phyloP scores from a whole-genome alignment of 2,329 filamentous ascomycete species.

The Juglanconis juglandina region DNA sequence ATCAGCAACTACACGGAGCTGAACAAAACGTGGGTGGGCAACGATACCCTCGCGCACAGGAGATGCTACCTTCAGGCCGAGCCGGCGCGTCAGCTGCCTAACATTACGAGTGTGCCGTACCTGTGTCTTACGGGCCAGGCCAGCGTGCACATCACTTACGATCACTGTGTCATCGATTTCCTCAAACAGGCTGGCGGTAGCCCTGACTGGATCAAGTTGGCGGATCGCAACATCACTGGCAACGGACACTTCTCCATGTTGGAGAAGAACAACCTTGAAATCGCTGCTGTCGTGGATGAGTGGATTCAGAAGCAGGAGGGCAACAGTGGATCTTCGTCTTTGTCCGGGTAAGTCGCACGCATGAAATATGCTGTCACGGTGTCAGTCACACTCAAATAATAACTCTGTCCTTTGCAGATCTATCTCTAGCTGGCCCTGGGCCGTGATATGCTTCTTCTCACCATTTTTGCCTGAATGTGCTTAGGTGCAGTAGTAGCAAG shows the following conservation, averaged over 20 bases:
- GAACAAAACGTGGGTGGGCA: constrained; percentile 24
- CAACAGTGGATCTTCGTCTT: background rate
- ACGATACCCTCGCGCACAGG: constrained; percentile 19
- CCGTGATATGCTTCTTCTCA: background rate
- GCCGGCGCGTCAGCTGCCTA: constrained; percentile 36
- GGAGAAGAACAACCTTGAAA: constrained; percentile 38
- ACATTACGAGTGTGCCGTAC: constrained; percentile 42
- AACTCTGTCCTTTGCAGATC: background rate
- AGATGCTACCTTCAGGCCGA: constrained; percentile 28
- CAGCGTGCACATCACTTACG: constrained; percentile 49
- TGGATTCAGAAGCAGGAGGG: constrained; percentile 11
- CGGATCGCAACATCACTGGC: constrained; percentile 42
- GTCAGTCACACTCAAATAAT: background rate
- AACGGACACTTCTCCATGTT: constrained; percentile 50
- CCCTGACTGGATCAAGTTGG: constrained; percentile 42
- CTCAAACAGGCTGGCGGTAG: constrained; percentile 44
- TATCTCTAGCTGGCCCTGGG: background rate
- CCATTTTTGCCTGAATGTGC: background rate
- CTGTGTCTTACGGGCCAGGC: constrained; percentile 47
- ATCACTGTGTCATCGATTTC: constrained; percentile 50
- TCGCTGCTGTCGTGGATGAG: constrained; percentile 15
- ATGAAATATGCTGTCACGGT: background rate
- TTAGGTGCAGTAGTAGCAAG: background rate
- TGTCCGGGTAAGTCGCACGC: background rate
- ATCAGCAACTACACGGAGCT: constrained; percentile 24